These are phyloP conservation scores for Flaveria ramosissima DNA, from an alignment of 129 eudicot genomes.

Conservation along the genomic window DNA sequence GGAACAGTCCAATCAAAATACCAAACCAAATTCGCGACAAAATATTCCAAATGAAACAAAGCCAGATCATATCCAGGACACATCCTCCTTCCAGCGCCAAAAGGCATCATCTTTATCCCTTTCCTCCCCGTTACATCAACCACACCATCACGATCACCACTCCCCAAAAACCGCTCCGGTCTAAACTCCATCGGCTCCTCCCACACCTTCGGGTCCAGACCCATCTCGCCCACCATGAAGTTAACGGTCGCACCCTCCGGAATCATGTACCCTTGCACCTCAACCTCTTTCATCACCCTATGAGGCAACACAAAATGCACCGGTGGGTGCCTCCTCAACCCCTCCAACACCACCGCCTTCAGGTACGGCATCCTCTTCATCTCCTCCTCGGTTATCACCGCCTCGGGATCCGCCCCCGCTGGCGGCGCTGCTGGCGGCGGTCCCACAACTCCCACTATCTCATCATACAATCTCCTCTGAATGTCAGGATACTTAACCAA, in stretches of 20 bases:
- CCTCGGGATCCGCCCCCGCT: slow-evolving; percentile 6
- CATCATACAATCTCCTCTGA: slow-evolving; percentile 58
- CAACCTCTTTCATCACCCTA: slow-evolving; percentile 40
- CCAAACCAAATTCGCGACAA: slow-evolving; percentile 32
- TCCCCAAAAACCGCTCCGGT: slow-evolving; percentile 29
- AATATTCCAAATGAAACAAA: slow-evolving; percentile 30
- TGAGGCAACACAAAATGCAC: slow-evolving; percentile 57
- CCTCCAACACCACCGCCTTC: slow-evolving; percentile 37
- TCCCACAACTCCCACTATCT: slow-evolving; percentile 45
- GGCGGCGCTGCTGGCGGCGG: slow-evolving; percentile 2
- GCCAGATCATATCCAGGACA: slow-evolving; percentile 32
- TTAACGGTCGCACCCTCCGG: slow-evolving; percentile 37
- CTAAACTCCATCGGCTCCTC: slow-evolving; percentile 33
- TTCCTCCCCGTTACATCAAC: slow-evolving; percentile 53
- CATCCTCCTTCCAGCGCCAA: slow-evolving; percentile 37
- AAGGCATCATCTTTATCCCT: slow-evolving; percentile 66
- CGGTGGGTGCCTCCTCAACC: slow-evolving; percentile 34
- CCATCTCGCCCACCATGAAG: slow-evolving; percentile 37
- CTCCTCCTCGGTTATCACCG: slow-evolving; percentile 29
- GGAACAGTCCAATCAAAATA: slow-evolving; percentile 27
- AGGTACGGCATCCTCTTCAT: slow-evolving; percentile 23
- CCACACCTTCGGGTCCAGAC: slow-evolving; percentile 36
- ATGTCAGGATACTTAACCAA: slow-evolving; percentile 28
- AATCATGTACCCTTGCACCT: slow-evolving; percentile 47
- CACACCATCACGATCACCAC: slow-evolving; percentile 23